Base-by-base conservation (phyloP, 2,329 filamentous ascomycete species). In the Pezicula carpinea region DNA sequence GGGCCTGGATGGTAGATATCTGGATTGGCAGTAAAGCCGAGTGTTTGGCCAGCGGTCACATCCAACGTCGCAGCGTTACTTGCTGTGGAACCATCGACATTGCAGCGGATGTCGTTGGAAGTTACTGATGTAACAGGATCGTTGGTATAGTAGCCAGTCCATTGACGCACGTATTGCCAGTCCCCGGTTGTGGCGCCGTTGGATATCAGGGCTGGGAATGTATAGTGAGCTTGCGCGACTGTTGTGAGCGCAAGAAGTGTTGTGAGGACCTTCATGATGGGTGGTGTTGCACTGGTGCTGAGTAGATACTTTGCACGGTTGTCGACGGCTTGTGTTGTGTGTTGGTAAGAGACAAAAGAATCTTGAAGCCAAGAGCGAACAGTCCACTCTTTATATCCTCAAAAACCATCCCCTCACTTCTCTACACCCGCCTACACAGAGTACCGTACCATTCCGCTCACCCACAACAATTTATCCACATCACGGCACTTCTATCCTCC, bases 51-150 rank as follows among this genome's bases (percentile, higher is more conserved):
- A n/a, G 59, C 56, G n/a, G 59, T 49, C 18, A 62, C 56, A 5
- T 53, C 49, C 14, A 54, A 40, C 13, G 49, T 62, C 6, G 42
- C 19, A 5, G 53, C 17, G 3, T 54, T 57, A 15, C 53, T 56
- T 3, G 44, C 61, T 5, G 50, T 49, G 10, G 53, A 59, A 19
- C 63, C 67, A 40, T 67, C 58, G 35, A 65, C 64, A 46, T 64
- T 60, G 38, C 69, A 69, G 49, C 68, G 66, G 51, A 70, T 67
- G 47, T 69, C 66, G 47, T 65, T 63, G 18, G 60, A 58, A 8
- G 66, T 59, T 19, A 70, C 63, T 10, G 50, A 52, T 35, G 59
- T 54, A 51, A 56, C 50, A 39, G 54, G 52, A 26, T 49, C 29
- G 48, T 55, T 55, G 13, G 57, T 53, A 29, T 59, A 51, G n/a